Evolutionary conservation across 1,139 yeast genomes (phyloP).

Genomic region (Meyerozyma guilliermondii): DNA sequence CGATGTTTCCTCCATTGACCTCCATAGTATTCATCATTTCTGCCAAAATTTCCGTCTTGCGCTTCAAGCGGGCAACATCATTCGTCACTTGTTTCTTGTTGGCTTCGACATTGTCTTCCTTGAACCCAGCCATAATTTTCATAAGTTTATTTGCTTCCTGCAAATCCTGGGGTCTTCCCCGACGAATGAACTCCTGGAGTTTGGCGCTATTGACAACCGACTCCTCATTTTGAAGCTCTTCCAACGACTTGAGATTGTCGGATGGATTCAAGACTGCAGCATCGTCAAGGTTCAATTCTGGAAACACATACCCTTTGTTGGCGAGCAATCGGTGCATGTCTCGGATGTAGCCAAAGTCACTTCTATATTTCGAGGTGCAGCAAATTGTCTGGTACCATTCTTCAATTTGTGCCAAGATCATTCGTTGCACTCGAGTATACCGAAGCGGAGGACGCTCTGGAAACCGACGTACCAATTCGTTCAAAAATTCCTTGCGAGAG

Average conservation of each 20-base stretch:
- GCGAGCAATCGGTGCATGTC: slow-evolving; percentile 92
- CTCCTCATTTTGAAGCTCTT: slow-evolving; percentile 90
- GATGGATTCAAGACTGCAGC: slow-evolving; percentile 93
- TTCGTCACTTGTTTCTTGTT: slow-evolving; percentile 77
- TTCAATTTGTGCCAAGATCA: slow-evolving; percentile 85
- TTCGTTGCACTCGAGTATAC: slow-evolving; percentile 75
- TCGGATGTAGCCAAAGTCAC: slow-evolving; percentile 84
- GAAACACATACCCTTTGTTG: slow-evolving; percentile 87
- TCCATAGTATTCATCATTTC: slow-evolving; percentile 74
- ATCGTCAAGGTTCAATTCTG: slow-evolving; percentile 85
- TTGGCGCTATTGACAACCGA: slow-evolving; percentile 91
- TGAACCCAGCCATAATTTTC: slow-evolving; percentile 98
- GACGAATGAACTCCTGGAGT: slow-evolving; percentile 87
- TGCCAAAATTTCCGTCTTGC: slow-evolving; percentile 85
- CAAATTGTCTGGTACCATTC: slow-evolving; percentile 98
- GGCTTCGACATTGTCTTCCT: slow-evolving; percentile 66
- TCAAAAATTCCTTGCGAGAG: slow-evolving; percentile 88
- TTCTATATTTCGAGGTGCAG: slow-evolving; percentile 82
- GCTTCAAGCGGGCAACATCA: slow-evolving; percentile 77
- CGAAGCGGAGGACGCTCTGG: slow-evolving; percentile 93
- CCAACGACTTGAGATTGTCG: slow-evolving; percentile 81
- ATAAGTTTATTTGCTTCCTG: slow-evolving; percentile 94
- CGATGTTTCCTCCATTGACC: slow-evolving; percentile 39
- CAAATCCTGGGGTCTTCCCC: slow-evolving; percentile 94
- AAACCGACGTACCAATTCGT: slow-evolving; percentile 86